Evolutionary conservation across 192 early-diverging fungal genomes (phyloP), one percentile per base, ranked within the genome.

Genomic region (Gigaspora rosea): DNA sequence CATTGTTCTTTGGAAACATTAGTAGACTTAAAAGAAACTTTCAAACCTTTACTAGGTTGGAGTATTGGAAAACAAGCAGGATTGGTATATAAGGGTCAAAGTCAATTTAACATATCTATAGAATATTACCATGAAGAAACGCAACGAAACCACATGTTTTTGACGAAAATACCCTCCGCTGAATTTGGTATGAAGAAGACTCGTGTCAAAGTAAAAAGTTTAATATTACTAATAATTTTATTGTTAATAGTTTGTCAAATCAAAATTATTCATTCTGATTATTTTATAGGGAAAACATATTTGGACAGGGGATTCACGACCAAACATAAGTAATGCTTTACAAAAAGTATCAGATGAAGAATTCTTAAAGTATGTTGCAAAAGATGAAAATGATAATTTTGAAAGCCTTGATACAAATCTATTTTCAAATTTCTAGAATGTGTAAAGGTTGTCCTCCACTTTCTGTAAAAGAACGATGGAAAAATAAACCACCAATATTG

Each of bases 91-190:
- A 5, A 5, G 9, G 11, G 54, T n/a, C 58, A 82, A 51, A 84
- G 82, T 36, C 77, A 78, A 35, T 83, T 90, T 6, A 76, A 75
- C 16, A 82, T 91, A 54, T 83, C 75, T 7, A 58, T 90, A 13
- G 81, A 82, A 11, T 84, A 86, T 57, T 77, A 79, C n/a, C 90
- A 92, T 64, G 52, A 47, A 2, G 81, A 78, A 16, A 85, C 88
- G 0, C 79, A 78, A 11, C 61, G 69, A 10, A 90, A 91, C 65
- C 91, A 88, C 78, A 76, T 81, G 51, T 90, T 91, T 63, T 79
- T 92, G 61, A 85, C 85, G 10, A n/a, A 27, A 46, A 67, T 76
- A 52, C 64, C 75, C 8, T 59, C 36, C 20, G 63, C 75, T 8
- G 36, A 54, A 32, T 66, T 76, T 57, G 12, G 49, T 54, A 33